phyloP scores from a whole-genome alignment of 1,284 basidiomycete genomes.

The Trametes sp. region DNA sequence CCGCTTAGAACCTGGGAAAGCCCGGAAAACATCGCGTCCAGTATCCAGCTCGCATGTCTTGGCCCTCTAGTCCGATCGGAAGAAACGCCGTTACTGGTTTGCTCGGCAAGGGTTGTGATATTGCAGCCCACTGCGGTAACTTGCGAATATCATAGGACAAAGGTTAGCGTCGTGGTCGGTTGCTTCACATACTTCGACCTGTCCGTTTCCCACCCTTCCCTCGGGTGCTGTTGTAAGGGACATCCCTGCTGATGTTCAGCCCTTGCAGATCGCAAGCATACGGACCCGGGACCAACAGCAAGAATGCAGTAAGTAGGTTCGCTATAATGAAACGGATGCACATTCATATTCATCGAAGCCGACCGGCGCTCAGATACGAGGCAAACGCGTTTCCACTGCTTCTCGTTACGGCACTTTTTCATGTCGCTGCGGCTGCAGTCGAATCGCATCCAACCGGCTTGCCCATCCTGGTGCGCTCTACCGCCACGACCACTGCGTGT shows the following conservation, averaged over 20 bases:
- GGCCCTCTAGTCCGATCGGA: too few species aligned
- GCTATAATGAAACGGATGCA: neutral
- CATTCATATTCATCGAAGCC: neutral
- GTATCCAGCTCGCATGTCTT: too few species aligned
- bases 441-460: neutral
- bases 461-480: conserved; percentile 17
- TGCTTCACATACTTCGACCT: neutral
- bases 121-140: neutral
- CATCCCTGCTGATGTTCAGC: neutral
- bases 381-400: conserved; percentile 2
- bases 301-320: neutral
- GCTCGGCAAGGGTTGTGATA: neutral
- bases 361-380: neutral
- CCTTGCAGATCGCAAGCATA: neutral
- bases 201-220: neutral
- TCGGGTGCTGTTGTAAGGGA: neutral
- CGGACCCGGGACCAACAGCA: neutral
- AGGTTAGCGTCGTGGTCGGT: neutral
- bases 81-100: neutral
- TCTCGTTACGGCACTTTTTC: conserved; percentile 10
- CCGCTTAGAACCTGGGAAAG: neutral
- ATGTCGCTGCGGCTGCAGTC: conserved; percentile 3
- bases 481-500: conserved; percentile 10
- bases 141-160: neutral
- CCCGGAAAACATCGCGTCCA: neutral